phyloP scores from a whole-genome alignment of 1,284 basidiomycete species.

The Athelia psychrophila region DNA sequence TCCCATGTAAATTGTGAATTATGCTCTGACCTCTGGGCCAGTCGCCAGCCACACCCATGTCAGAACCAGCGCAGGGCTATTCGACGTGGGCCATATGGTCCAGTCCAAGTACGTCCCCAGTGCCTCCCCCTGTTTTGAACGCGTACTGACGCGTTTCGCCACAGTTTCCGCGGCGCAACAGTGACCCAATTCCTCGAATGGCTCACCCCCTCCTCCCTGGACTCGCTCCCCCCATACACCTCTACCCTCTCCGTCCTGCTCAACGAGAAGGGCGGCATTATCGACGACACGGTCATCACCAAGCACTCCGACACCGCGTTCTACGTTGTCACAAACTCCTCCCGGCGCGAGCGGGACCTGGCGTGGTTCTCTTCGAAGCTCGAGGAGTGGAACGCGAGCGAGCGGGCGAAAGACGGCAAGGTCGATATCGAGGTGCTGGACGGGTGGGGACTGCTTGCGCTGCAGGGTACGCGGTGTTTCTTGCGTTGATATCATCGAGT shows the following conservation, averaged over 20 bases:
- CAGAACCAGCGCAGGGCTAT: constrained; percentile 81
- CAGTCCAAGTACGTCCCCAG: constrained; percentile 64
- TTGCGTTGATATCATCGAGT: background rate
- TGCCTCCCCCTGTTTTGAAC: constrained; percentile 5
- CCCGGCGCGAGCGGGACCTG: constrained; percentile 79
- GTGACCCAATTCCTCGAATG: constrained; percentile 81
- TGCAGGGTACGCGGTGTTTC: constrained; percentile 69
- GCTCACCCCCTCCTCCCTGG: constrained; percentile 81
- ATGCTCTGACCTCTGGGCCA: constrained; percentile 27
- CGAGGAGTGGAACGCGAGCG: constrained; percentile 70
- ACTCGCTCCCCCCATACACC: constrained; percentile 62
- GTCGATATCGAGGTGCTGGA: constrained; percentile 85
- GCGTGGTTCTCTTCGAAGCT: constrained; percentile 75
- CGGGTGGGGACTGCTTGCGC: constrained; percentile 85
- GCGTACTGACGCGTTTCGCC: constrained; percentile 3
- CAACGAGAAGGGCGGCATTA: constrained; percentile 89
- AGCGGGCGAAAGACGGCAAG: constrained; percentile 46
- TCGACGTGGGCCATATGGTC: constrained; percentile 99
- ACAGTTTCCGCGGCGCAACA: constrained; percentile 72
- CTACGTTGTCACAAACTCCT: constrained; percentile 98
- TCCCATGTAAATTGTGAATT: constrained; percentile 2
- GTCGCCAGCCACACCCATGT: constrained; percentile 93
- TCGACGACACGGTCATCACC: constrained; percentile 91
- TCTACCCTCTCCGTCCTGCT: constrained; percentile 88
- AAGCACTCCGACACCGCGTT: constrained; percentile 79